Percentiles rank a stretch among this genome's conserved stretches.
These are phyloP conservation scores for Grifola frondosa DNA, from an alignment of 1,284 basidiomycete species.

Conservation along the genomic window DNA sequence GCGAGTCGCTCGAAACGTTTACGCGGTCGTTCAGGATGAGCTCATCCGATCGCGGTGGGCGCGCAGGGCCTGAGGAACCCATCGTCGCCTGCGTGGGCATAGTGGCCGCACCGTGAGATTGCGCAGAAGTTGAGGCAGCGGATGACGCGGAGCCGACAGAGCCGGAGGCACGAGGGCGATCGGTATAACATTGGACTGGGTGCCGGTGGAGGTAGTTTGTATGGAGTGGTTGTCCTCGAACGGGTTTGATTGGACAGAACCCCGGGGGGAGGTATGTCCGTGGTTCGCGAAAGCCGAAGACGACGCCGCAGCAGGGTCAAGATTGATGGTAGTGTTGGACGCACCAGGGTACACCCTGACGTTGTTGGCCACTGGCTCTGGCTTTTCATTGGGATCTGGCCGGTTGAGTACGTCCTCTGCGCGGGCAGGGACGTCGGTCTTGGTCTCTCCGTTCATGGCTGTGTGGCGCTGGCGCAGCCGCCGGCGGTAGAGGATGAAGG, in stretches of 20 bases:
- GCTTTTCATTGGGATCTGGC: slow-evolving; percentile 74
- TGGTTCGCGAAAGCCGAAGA: slow-evolving; percentile 30
- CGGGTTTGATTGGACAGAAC: slow-evolving; percentile 55
- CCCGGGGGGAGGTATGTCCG: slow-evolving; percentile 28
- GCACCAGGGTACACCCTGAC: slow-evolving; percentile 48
- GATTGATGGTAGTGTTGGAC: slow-evolving; percentile 53
- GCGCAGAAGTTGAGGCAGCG: slow-evolving; percentile 34
- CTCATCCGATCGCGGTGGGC: slow-evolving; percentile 63
- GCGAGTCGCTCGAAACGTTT: slow-evolving; percentile 58
- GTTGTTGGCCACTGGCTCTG: slow-evolving; percentile 34
- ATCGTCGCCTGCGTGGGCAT: slow-evolving; percentile 11
- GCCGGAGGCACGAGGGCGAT: slow-evolving; percentile 75
- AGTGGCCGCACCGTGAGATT: slow-evolving; percentile 22
- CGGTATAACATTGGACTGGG: slow-evolving; percentile 82
- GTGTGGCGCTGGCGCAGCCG: slow-evolving; percentile 33
- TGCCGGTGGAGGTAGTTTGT: slow-evolving; percentile 66
- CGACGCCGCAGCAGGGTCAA: slow-evolving; percentile 49
- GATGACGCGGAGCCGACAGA: slow-evolving; percentile 34
- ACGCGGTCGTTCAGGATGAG: slow-evolving; percentile 62
- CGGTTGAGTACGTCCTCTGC: slow-evolving; percentile 75
- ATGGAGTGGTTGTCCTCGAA: slow-evolving; percentile 76
- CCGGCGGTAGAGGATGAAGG: slow-evolving; percentile 65
- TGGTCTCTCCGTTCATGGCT: slow-evolving; percentile 39
- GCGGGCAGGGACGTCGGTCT: slow-evolving; percentile 65
- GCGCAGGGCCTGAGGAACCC: slow-evolving; percentile 39